phyloP scores from a whole-genome alignment of 1,284 basidiomycete genomes.

The Cutaneotrichosporon cyanovorans region DNA sequence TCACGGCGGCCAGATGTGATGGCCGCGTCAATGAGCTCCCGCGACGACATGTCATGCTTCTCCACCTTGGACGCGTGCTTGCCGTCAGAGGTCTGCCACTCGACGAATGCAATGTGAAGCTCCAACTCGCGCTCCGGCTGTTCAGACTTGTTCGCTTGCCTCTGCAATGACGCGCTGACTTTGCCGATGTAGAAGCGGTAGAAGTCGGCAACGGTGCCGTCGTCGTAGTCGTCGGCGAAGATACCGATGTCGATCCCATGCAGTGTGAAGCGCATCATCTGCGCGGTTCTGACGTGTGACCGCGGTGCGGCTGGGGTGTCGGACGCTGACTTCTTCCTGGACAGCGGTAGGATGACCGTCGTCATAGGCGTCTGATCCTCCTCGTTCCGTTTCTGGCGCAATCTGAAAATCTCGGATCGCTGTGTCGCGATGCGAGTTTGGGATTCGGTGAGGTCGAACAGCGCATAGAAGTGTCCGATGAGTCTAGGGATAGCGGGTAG shows the following conservation, averaged over 20 bases:
- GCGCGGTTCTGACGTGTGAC: constrained; percentile 26
- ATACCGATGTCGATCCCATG: constrained; percentile 37
- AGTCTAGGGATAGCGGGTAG: constrained; percentile 49
- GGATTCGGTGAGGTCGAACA: constrained; percentile 55
- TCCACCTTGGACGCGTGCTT: constrained; percentile 18
- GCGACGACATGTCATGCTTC: constrained; percentile 18
- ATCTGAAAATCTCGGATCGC: constrained; percentile 62
- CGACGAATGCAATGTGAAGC: constrained; percentile 24
- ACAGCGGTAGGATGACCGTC: constrained; percentile 68
- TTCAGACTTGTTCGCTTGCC: constrained; percentile 16
- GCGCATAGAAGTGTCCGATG: constrained; percentile 34
- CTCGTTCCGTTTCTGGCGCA: constrained; percentile 55
- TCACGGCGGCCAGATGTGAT: constrained; percentile 21
- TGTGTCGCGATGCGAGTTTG: constrained; percentile 49
- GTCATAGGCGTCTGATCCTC: constrained; percentile 63
- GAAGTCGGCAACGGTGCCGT: constrained; percentile 28
- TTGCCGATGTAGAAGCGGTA: constrained; percentile 38
- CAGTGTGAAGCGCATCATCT: constrained; percentile 39
- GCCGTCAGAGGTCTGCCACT: constrained; percentile 34
- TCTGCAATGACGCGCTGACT: constrained; percentile 32
- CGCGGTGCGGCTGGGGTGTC: constrained; percentile 26
- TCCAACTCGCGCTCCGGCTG: constrained; percentile 27
- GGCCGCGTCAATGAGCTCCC: constrained; percentile 26
- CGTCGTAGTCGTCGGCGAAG: constrained; percentile 34
- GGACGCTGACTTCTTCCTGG: not conserved